phyloP scores from a whole-genome alignment of 495 filamentous ascomycete genomes.

The Beverwykella pulmonaria region DNA sequence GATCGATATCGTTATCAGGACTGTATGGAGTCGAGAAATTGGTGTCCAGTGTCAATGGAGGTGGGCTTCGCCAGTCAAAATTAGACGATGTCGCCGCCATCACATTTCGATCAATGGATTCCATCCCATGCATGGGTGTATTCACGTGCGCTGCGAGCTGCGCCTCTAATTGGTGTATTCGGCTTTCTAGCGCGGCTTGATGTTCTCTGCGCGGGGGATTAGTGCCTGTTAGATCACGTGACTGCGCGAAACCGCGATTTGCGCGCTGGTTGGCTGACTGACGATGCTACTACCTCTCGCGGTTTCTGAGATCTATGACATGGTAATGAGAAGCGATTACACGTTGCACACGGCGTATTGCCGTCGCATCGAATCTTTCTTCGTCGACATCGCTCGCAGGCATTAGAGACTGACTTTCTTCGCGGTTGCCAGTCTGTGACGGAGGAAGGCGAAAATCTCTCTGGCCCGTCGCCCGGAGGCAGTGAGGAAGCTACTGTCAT shows the following conservation, averaged over 20 bases:
- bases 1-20: constrained; percentile 13
- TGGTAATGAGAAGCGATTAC: constrained; percentile 28
- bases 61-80: constrained; percentile 29
- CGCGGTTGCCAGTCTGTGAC: constrained; percentile 29
- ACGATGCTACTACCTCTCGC: constrained; percentile 27
- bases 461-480: constrained; percentile 21
- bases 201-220: constrained; percentile 21
- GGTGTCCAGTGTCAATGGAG: constrained; percentile 19
- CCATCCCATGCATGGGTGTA: constrained; percentile 34
- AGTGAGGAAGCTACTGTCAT: constrained; percentile 17
- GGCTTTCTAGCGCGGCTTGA: constrained; percentile 28
- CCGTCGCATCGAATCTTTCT: constrained; percentile 32
- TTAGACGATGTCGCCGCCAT: constrained; percentile 5
- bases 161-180: constrained; percentile 32
- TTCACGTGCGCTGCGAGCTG: constrained; percentile 28
- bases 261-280: neutral
- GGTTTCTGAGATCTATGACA: constrained; percentile 31
- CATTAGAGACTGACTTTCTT: constrained; percentile 32
- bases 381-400: constrained; percentile 29
- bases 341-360: constrained; percentile 32
- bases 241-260: neutral
- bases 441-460: constrained; percentile 18
- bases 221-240: constrained; percentile 26
- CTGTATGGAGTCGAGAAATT: constrained; percentile 18
- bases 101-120: constrained; percentile 22